Evolutionary conservation across 768 basidiomycete genomes (phyloP).

Genomic region (Wakefieldia striispora): DNA sequence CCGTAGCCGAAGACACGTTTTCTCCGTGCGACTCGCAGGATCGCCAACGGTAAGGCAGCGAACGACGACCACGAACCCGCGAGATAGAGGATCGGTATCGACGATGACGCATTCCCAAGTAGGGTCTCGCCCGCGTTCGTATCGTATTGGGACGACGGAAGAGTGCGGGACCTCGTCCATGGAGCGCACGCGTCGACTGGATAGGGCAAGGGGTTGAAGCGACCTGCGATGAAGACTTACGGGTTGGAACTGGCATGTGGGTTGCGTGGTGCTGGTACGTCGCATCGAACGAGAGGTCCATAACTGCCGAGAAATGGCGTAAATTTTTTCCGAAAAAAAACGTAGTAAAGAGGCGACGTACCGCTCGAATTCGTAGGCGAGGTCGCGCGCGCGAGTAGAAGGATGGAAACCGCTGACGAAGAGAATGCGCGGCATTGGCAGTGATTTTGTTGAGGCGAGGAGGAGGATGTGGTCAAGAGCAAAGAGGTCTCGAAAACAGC

Average conservation of each 20-base stretch:
- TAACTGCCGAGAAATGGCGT: constrained; percentile 46
- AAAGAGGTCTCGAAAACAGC: constrained; percentile 22
- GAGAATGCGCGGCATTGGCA: constrained; percentile 72
- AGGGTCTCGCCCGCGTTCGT: constrained; percentile 31
- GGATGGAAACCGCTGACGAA: constrained; percentile 87
- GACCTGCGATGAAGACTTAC: constrained; percentile 53
- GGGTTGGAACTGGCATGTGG: constrained; percentile 71
- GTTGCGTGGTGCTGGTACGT: constrained; percentile 85
- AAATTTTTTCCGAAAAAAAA: constrained; percentile 4
- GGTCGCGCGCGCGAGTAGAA: constrained; percentile 76
- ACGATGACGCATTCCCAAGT: constrained; percentile 20
- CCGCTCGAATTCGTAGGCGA: constrained; percentile 89
- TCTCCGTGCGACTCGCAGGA: constrained; percentile 26
- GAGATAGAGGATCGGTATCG: constrained; percentile 31
- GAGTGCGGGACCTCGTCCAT: constrained; percentile 28
- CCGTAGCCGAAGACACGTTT: constrained; percentile 29
- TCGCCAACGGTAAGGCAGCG: constrained; percentile 20
- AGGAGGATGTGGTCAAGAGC: constrained; percentile 21
- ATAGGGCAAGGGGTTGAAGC: constrained; percentile 33
- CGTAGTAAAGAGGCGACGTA: constrained; percentile 29
- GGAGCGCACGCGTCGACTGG: constrained; percentile 39
- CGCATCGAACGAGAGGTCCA: constrained; percentile 83
- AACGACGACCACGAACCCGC: constrained; percentile 30
- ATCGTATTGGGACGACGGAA: constrained; percentile 23
- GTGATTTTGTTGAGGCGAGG: constrained; percentile 6